These are phyloP conservation scores for Mikania micrantha DNA, from an alignment of 129 eudicot species.

Conservation along the genomic window DNA sequence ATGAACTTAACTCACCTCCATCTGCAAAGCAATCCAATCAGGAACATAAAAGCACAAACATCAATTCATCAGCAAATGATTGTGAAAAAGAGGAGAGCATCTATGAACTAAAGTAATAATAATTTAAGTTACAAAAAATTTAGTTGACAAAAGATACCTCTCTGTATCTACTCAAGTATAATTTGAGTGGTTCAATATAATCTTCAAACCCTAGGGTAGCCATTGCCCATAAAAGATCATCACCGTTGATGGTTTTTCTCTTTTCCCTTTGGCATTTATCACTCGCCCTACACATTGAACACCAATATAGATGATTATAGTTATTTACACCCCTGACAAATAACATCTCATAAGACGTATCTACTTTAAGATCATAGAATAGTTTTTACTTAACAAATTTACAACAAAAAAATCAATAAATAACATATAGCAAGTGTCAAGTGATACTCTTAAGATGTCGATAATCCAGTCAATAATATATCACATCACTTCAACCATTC, in stretches of 20 bases:
- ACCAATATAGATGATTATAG: background rate
- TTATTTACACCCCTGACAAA: background rate
- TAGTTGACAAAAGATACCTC: slow-evolving; percentile 39
- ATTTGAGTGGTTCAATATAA: slow-evolving; percentile 76
- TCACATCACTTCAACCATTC: background rate
- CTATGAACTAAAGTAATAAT: background rate
- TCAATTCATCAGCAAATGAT: slow-evolving; percentile 21
- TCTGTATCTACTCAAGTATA: slow-evolving; percentile 57
- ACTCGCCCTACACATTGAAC: slow-evolving; percentile 59
- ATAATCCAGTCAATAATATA: background rate
- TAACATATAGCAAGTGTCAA: background rate
- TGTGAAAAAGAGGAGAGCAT: background rate
- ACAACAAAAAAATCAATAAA: background rate
- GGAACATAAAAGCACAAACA: slow-evolving; percentile 13
- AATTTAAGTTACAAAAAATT: background rate
- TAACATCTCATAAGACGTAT: background rate
- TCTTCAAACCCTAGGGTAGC: slow-evolving; percentile 83
- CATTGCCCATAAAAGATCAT: slow-evolving; percentile 90
- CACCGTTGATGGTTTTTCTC: slow-evolving; percentile 87
- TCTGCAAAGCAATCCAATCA: slow-evolving; percentile 38
- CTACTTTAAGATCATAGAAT: background rate
- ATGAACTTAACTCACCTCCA: slow-evolving; percentile 55
- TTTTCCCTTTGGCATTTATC: slow-evolving; percentile 91
- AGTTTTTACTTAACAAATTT: background rate
- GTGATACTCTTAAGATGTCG: background rate